Evolutionary conservation across 2,329 filamentous ascomycete genomes (phyloP), one percentile per base, ranked within the genome.

Genomic region (Hyphodiscus sp.): DNA sequence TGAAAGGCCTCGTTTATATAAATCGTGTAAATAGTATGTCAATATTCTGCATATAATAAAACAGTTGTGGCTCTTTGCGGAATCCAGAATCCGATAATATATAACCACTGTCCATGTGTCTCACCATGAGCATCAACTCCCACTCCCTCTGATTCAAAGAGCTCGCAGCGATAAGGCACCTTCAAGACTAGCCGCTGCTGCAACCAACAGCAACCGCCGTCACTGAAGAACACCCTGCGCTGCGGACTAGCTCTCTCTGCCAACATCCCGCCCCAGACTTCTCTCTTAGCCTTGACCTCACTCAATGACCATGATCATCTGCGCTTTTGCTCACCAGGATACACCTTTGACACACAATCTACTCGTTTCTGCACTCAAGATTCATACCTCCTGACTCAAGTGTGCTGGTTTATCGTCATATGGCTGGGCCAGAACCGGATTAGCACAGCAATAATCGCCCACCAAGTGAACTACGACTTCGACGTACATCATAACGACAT

Each of bases 401-500:
- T 38, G 5, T 38, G 11, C 33, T 6, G 33, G 4, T 38, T 38
- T n/a, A 10, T 4, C 33, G 33, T 38, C 33, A 38, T 38, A 38
- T 38, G 33, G 33, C 33, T 15, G 33, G 33, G 4, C 33, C 33
- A 38, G 33, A 38, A 38, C 33, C 5, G 33, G 33, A 38, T 38
- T 38, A 38, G 13, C 33, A 6, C 5, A 38, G 33, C 33, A 38
- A 38, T 38, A 38, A 38, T 4, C 33, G 19, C 18, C 43, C 19
- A 45, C 18, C 43, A 19, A 5, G 11, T 20, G 15, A 45, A 45
- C 10, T 5, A 33, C 42, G 20, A 54, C 54, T 49, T 20, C 26
- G 18, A 44, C 54, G 45, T 53, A 42, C 43, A 20, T 45, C 43
- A 20, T 45, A 20, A 45, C 43, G 33, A 38, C 33, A 45, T 16